Percentiles rank a stretch among this genome's conserved stretches.
phyloP scores from a whole-genome alignment of 306 rosid species.

The Crotalaria pallida region DNA sequence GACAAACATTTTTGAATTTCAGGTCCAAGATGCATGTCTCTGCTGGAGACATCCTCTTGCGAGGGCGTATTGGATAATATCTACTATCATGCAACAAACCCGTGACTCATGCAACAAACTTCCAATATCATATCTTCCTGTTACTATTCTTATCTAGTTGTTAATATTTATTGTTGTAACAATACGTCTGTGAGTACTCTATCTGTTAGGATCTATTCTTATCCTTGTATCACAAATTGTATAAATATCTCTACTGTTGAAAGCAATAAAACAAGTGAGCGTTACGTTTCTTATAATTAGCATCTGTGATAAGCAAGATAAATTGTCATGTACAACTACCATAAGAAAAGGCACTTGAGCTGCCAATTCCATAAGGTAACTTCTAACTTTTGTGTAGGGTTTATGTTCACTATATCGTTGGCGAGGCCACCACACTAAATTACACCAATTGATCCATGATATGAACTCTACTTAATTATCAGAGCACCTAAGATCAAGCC shows the following conservation, averaged over 20 bases:
- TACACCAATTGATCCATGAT: not conserved
- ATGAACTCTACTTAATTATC: slow-evolving; percentile 1
- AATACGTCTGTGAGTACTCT: too few relatives aligned
- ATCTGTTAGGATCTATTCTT: too few relatives aligned
- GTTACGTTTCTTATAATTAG: not conserved
- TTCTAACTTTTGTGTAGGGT: not conserved
- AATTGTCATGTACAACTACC: not conserved
- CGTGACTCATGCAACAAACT: too few relatives aligned
- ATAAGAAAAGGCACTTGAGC: not conserved
- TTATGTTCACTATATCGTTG: not conserved
- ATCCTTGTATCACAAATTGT: too few relatives aligned
- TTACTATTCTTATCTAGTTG: too few relatives aligned
- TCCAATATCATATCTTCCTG: too few relatives aligned
- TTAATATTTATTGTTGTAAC: too few relatives aligned
- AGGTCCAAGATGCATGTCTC: not conserved
- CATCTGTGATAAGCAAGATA: not conserved
- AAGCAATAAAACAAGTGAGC: too few relatives aligned
- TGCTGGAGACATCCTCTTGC: not conserved
- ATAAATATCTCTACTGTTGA: too few relatives aligned
- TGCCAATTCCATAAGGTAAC: not conserved
- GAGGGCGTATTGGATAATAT: too few relatives aligned
- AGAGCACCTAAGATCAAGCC: slow-evolving; percentile 60
- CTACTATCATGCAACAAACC: too few relatives aligned
- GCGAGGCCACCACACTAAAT: not conserved
- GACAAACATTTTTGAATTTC: too few relatives aligned